Percentiles rank a stretch among this genome's conserved stretches.
These are phyloP conservation scores for Saccharomycopsis crataegensis DNA, from an alignment of 1,139 yeast species.

Conservation along the genomic window DNA sequence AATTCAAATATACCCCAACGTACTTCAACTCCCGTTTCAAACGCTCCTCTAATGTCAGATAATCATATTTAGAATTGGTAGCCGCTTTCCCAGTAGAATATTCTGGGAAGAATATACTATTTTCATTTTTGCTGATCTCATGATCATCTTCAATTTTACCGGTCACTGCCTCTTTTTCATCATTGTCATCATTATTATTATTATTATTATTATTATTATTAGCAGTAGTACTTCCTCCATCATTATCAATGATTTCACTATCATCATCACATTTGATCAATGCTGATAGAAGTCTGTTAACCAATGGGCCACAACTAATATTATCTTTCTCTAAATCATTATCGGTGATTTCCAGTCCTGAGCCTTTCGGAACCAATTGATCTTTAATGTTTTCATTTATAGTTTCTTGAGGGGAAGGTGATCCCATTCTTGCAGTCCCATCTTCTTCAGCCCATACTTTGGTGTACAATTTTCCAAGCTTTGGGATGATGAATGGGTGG, in stretches of 20 bases:
- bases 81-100: conserved; percentile 41
- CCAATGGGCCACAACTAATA: conserved; percentile 86
- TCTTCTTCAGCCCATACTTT: conserved; percentile 88
- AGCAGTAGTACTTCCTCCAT: conserved; percentile 19
- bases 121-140: conserved; percentile 18
- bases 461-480: conserved; percentile 72
- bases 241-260: conserved; percentile 23
- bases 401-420: conserved; percentile 10
- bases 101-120: conserved; percentile 35
- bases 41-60: conserved; percentile 77
- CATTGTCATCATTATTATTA: conserved; percentile 19
- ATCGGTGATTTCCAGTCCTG: conserved; percentile 50
- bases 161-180: conserved; percentile 18
- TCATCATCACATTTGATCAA: conserved; percentile 45
- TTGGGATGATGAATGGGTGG: conserved; percentile 72
- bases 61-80: conserved; percentile 49
- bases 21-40: conserved; percentile 80
- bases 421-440: conserved; percentile 21
- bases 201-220: conserved; percentile 28
- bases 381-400: conserved; percentile 31
- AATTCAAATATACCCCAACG: conserved; percentile 82
- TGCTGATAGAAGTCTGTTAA: conserved; percentile 79
- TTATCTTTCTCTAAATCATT: conserved; percentile 62
- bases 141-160: conserved; percentile 26
- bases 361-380: conserved; percentile 52